Evolutionary conservation across 805 yeast genomes (phyloP).

Genomic region (Kazachstania psychrophila): DNA sequence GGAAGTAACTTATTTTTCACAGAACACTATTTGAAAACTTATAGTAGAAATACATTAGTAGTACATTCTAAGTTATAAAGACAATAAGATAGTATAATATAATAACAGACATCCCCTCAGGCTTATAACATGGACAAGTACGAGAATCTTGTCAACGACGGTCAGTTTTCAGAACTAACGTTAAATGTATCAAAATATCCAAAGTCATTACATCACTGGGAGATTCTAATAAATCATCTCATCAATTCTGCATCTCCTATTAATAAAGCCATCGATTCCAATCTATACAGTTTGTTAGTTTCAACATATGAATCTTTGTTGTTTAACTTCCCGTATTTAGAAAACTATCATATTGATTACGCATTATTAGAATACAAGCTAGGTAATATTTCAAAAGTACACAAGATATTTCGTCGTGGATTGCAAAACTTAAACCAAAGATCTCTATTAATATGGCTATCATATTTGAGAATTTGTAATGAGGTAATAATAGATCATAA

Average conservation of each 20-base stretch:
- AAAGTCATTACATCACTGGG: conserved; percentile 25
- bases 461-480: conserved; percentile 26
- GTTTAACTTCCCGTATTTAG: conserved; percentile 25
- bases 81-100: too few relatives aligned
- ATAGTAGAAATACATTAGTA: too few relatives aligned
- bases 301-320: conserved; percentile 25
- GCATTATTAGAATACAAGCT: conserved; percentile 28
- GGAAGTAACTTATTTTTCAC: too few relatives aligned
- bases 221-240: conserved; percentile 21
- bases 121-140: conserved; percentile 19
- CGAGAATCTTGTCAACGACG: conserved; percentile 12
- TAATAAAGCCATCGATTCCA: conserved; percentile 18
- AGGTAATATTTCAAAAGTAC: conserved; percentile 22
- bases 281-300: conserved; percentile 14
- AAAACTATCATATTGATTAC: conserved; percentile 29
- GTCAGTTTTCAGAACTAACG: conserved; percentile 20
- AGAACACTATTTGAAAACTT: too few relatives aligned
- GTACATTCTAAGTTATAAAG: too few relatives aligned
- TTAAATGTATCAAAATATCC: conserved; percentile 22
- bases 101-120: too few relatives aligned
- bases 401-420: conserved; percentile 19
- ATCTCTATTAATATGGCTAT: conserved; percentile 27
- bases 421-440: conserved; percentile 20
- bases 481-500: conserved; percentile 17
- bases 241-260: conserved; percentile 20